Evolutionary conservation across 169 alveolate genomes (phyloP).

Genomic region (Plasmodium gallinaceum): DNA sequence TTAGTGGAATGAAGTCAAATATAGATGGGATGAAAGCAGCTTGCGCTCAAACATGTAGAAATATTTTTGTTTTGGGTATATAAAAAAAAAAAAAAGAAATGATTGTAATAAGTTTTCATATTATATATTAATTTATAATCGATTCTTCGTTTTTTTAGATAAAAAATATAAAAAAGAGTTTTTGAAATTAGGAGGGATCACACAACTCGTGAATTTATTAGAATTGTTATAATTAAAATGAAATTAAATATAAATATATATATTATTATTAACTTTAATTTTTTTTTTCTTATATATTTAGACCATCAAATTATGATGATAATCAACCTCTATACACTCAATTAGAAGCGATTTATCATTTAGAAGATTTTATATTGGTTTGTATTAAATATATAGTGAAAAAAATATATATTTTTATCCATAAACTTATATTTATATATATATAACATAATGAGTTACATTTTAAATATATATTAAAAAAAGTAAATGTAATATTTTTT

Average conservation of each 20-base stretch:
- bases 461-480: neutral
- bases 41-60: conserved; percentile 92
- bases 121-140: no score
- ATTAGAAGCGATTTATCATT: conserved; percentile 91
- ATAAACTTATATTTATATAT: neutral
- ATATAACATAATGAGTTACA: neutral
- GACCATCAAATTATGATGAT: conserved; percentile 81
- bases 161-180: conserved; percentile 89
- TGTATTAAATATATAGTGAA: neutral
- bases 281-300: conserved; percentile 16
- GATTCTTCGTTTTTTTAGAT: conserved; percentile 61
- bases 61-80: conserved; percentile 89
- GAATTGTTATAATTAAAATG: conserved; percentile 66
- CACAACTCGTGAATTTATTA: conserved; percentile 83
- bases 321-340: conserved; percentile 89
- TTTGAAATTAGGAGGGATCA: conserved; percentile 89
- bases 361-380: conserved; percentile 91
- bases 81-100: neutral
- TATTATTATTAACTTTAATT: neutral
- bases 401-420: neutral
- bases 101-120: no score
- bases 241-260: neutral
- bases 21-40: conserved; percentile 94
- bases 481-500: neutral
- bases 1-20: conserved; percentile 89